phyloP scores from a whole-genome alignment of 2,329 filamentous ascomycete genomes.

The Chaetomiaceae sp. region DNA sequence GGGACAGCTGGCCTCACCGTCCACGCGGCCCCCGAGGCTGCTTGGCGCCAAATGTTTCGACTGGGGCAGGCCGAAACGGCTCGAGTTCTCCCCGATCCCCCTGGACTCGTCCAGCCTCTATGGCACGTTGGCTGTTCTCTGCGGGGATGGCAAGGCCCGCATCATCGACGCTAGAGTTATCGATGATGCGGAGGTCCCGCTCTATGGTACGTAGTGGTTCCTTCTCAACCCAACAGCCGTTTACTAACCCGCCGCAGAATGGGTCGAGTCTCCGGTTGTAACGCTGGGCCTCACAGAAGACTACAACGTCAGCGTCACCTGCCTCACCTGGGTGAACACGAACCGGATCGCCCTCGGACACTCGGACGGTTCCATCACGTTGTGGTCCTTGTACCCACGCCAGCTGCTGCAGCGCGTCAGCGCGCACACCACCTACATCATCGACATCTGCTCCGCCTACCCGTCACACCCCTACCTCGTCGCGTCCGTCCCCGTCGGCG shows the following conservation, averaged over 20 bases:
- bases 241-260: constrained; percentile 35
- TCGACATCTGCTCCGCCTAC: constrained; percentile 52
- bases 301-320: constrained; percentile 44
- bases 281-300: constrained; percentile 43
- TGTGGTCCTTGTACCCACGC: constrained; percentile 52
- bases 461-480: constrained; percentile 53
- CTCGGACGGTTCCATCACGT: constrained; percentile 50
- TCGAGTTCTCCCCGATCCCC: constrained; percentile 50
- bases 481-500: constrained; percentile 51
- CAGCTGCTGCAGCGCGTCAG: constrained; percentile 47
- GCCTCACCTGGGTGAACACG: constrained; percentile 50
- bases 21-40: constrained; percentile 36
- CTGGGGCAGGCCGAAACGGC: constrained; percentile 45
- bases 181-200: constrained; percentile 26
- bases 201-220: constrained; percentile 37
- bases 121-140: constrained; percentile 46
- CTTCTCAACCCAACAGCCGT: neutral
- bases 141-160: constrained; percentile 46
- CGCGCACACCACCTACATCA: constrained; percentile 49
- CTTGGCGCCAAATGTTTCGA: constrained; percentile 44
- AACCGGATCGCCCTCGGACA: constrained; percentile 54
- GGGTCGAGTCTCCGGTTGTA: constrained; percentile 41
- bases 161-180: constrained; percentile 40
- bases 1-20: constrained; percentile 32
- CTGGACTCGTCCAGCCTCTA: constrained; percentile 29